Evolutionary conservation across 2,329 filamentous ascomycete species (phyloP), one percentile per base, ranked within the genome.

Genomic region (Aspergillus niger): DNA sequence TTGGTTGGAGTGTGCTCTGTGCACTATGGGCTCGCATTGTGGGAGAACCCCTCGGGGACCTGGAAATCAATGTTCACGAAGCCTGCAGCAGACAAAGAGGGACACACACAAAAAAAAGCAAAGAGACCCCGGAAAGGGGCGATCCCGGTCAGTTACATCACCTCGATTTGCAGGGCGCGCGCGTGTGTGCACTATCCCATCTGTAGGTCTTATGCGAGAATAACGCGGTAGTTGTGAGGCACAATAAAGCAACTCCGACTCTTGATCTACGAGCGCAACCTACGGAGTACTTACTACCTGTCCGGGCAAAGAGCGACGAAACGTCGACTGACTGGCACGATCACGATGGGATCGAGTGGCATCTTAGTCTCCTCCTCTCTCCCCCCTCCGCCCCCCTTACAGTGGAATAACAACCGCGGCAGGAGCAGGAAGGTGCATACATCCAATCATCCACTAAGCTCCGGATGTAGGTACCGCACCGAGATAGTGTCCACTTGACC

Each of bases 231-330:
- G 41, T 24, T 44, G 13, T 44, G 41, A 44, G 11, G 41, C 10
- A 24, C 13, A 44, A 44, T 44, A 20, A 44, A 22, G 41, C 41
- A 22, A 24, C 20, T 7, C 41, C 20, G 41, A 22, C 20, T 10
- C 5, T 36, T 13, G 41, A 44, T 44, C 24, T 17, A 50, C 44
- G 43, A 8, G 43, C 20, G 8, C 20, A 36, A 54, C 32, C 28
- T 30, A 10, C 28, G 20, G 20, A 20, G 20, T 20, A 20, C 20
- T 20, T 20, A 20, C 32, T 61, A 36, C 61, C 51, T 38, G 36
- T 54, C 56, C 54, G 11, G 56, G 62, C 57, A 61, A 63, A 55
- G 56, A 61, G 48, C 47, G 54, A 39, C 56, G 51, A 57, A 53
- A 41, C 26, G 52, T 43, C 55, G 30, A 26, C 30, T 22, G 32